Evolutionary conservation across 176 grass and related monocot genomes (phyloP).

Genomic region (Rhynchospora pubera): DNA sequence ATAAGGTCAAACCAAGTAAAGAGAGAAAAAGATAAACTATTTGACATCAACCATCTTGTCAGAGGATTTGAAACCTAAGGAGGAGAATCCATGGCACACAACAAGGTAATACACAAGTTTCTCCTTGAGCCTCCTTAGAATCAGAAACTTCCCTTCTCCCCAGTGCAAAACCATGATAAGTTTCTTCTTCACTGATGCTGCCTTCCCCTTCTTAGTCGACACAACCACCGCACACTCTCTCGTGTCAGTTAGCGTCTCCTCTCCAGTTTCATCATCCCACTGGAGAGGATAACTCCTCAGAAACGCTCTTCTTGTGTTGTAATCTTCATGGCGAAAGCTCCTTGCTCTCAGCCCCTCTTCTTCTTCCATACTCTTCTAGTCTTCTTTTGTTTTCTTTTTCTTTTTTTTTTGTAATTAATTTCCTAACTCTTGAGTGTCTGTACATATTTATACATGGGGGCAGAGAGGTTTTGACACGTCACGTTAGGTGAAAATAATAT

Average conservation of each 20-base stretch:
- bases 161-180: constrained; percentile 34
- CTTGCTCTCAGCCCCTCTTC: constrained; percentile 17
- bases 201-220: constrained; percentile 20
- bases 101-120: constrained; percentile 49
- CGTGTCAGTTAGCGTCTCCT: neutral
- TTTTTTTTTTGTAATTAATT: neutral
- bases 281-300: constrained; percentile 79
- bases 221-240: neutral
- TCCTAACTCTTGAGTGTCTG: neutral
- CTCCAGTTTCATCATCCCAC: constrained; percentile 44
- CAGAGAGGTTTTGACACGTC: constrained; percentile 17
- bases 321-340: constrained; percentile 84
- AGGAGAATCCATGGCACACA: constrained; percentile 38
- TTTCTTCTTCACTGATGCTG: constrained; percentile 26
- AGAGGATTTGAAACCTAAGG: constrained; percentile 10
- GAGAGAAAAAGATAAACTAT: neutral
- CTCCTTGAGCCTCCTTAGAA: constrained; percentile 53
- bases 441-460: neutral
- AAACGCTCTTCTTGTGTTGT: constrained; percentile 63
- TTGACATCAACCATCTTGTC: constrained; percentile 14
- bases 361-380: constrained; percentile 18
- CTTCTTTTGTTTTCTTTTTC: constrained; percentile 7
- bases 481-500: neutral
- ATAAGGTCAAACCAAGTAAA: neutral
- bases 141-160: constrained; percentile 44